phyloP scores from a whole-genome alignment of 139 green algal species.

The Closterium sp. region DNA sequence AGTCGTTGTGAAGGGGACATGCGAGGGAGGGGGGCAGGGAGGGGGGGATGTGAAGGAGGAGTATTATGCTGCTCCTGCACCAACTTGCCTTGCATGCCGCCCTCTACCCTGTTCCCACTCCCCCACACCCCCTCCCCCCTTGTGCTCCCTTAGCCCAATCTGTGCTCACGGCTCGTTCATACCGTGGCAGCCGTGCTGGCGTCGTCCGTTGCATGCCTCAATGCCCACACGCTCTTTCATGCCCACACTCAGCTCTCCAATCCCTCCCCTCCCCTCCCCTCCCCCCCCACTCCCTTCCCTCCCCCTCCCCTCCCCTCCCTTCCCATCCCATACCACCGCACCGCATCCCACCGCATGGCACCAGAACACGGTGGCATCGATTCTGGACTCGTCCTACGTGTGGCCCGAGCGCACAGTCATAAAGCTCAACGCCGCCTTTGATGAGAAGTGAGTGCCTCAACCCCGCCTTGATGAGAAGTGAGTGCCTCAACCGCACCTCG shows the following conservation, averaged over 20 bases:
- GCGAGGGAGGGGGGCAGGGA: too few relatives aligned
- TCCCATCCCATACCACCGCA: background rate
- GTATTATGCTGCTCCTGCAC: too few relatives aligned
- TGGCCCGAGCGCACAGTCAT: conserved; percentile 51
- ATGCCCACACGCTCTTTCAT: background rate
- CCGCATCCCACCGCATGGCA: background rate
- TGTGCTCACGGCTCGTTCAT: too few relatives aligned
- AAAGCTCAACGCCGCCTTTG: conserved; percentile 18
- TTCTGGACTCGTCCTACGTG: conserved; percentile 24
- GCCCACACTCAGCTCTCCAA: background rate
- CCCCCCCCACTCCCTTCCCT: background rate
- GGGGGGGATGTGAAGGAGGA: too few relatives aligned
- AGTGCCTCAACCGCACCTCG: background rate
- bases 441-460: background rate
- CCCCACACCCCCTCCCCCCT: too few relatives aligned
- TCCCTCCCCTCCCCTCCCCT: background rate
- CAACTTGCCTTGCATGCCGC: too few relatives aligned
- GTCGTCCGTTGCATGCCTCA: background rate
- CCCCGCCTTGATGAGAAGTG: background rate
- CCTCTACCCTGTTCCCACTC: too few relatives aligned
- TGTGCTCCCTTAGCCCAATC: too few relatives aligned
- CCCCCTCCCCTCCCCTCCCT: too few relatives aligned
- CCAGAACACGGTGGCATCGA: conserved; percentile 27
- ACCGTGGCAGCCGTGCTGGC: too few relatives aligned
- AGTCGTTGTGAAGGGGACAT: too few relatives aligned